phyloP scores from a whole-genome alignment of 169 alveolate species.

The Besnoitia besnoiti region DNA sequence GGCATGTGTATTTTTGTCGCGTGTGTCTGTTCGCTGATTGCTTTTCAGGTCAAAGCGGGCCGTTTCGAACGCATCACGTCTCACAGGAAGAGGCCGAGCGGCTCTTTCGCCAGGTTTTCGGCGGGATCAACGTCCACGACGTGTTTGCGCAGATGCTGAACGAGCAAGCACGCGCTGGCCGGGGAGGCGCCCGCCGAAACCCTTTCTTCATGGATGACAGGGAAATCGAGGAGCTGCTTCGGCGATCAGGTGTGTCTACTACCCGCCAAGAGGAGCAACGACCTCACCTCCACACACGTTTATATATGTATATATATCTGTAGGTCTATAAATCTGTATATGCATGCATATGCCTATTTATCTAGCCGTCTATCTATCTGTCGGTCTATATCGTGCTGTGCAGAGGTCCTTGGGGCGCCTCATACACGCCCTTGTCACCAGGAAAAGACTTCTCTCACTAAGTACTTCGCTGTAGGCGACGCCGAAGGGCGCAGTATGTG shows the following conservation, averaged over 20 bases:
- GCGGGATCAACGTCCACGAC: constrained; percentile 48
- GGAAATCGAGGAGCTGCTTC: neutral
- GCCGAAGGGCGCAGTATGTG: neutral
- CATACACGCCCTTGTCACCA: too few relatives aligned
- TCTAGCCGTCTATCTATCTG: too few relatives aligned
- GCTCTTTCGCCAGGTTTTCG: constrained; percentile 63
- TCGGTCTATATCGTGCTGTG: too few relatives aligned
- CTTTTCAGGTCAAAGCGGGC: constrained; percentile 1
- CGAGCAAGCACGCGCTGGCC: constrained; percentile 14
- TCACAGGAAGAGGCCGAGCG: constrained; percentile 64
- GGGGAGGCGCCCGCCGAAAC: neutral
- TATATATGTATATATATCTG: neutral
- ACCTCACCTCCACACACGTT: neutral
- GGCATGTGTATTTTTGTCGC: neutral
- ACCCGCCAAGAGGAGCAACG: too few relatives aligned
- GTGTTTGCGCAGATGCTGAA: constrained; percentile 43
- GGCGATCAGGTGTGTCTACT: neutral
- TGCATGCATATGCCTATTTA: neutral
- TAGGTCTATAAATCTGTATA: neutral
- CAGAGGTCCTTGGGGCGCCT: too few relatives aligned
- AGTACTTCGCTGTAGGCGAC: too few relatives aligned
- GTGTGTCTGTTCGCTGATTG: neutral
- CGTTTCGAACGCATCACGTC: neutral
- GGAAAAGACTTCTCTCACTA: too few relatives aligned
- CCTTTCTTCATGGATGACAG: neutral